Evolutionary conservation across 768 basidiomycete genomes (phyloP).

Genomic region (Tricholoma sp.): DNA sequence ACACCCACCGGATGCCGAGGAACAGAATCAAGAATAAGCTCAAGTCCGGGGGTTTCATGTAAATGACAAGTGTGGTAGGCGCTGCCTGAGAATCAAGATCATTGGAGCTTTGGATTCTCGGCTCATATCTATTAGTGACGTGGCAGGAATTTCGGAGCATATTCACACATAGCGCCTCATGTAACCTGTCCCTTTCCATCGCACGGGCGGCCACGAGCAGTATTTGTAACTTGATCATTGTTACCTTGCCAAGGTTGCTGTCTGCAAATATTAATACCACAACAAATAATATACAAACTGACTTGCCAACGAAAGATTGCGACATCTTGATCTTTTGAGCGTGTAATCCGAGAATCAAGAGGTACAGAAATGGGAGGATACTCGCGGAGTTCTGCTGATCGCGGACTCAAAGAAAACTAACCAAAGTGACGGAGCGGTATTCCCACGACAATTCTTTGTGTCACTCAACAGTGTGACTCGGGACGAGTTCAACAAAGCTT

Average conservation of each 20-base stretch:
- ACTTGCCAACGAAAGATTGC: not conserved
- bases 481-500: not conserved
- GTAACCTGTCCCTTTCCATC: not conserved
- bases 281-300: not conserved
- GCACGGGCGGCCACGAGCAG: not conserved
- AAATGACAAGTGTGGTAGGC: not conserved
- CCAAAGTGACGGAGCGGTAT: not conserved
- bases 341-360: not conserved
- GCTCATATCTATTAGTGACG: not conserved
- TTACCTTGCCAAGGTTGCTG: not conserved
- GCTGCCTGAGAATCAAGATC: not conserved
- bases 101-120: not conserved
- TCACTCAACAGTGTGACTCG: too few species aligned
- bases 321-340: not conserved
- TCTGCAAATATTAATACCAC: not conserved
- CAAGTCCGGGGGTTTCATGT: not conserved
- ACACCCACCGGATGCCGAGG: not conserved
- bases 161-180: not conserved
- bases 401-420: too few species aligned
- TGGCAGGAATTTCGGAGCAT: not conserved
- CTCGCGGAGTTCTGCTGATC: constrained; percentile 1
- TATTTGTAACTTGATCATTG: not conserved
- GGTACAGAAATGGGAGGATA: not conserved
- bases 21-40: not conserved
- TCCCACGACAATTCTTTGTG: too few species aligned